Evolutionary conservation across 1,284 basidiomycete species (phyloP).

Genomic region (Mycena sp.): DNA sequence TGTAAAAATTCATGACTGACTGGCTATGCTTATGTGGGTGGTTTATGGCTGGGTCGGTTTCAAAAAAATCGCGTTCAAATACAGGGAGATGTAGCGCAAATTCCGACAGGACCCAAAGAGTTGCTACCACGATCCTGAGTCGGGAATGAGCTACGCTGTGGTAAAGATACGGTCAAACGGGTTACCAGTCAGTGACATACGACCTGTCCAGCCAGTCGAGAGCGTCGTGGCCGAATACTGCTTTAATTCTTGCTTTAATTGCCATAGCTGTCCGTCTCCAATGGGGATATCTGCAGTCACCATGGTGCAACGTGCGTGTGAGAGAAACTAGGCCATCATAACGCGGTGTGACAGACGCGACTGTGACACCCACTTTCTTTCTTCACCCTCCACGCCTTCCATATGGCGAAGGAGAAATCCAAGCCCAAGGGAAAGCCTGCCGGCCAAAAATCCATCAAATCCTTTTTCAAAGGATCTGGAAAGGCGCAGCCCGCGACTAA

Average conservation of each 20-base stretch:
- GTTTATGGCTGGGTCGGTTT: conserved; percentile 61
- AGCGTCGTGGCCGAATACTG: conserved; percentile 49
- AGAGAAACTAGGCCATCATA: conserved; percentile 12
- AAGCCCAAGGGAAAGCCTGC: conserved; percentile 32
- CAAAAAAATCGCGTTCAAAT: conserved; percentile 62
- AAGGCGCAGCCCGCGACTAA: conserved; percentile 36
- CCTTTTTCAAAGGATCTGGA: conserved; percentile 55
- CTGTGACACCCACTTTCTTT: conserved; percentile 30
- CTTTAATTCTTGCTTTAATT: conserved; percentile 33
- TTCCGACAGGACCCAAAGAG: conserved; percentile 56
- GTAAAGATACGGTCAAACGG: background rate
- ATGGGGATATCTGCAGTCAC: conserved; percentile 9
- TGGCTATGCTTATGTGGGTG: conserved; percentile 61
- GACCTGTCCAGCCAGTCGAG: conserved; percentile 57
- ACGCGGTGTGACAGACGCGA: conserved; percentile 17
- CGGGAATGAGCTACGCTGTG: background rate
- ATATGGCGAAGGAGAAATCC: conserved; percentile 49
- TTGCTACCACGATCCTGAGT: conserved; percentile 54
- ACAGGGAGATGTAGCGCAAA: conserved; percentile 52
- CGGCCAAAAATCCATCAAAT: conserved; percentile 62
- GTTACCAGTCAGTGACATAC: conserved; percentile 52
- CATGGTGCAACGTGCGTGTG: too few species aligned
- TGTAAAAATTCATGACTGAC: conserved; percentile 43
- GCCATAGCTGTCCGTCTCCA: background rate
- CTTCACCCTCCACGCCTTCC: conserved; percentile 15